Percentiles rank a stretch among this genome's conserved stretches.
Conservation (phyloP, 2,329 filamentous ascomycete species). For the Sarocladium kiliense region DNA sequence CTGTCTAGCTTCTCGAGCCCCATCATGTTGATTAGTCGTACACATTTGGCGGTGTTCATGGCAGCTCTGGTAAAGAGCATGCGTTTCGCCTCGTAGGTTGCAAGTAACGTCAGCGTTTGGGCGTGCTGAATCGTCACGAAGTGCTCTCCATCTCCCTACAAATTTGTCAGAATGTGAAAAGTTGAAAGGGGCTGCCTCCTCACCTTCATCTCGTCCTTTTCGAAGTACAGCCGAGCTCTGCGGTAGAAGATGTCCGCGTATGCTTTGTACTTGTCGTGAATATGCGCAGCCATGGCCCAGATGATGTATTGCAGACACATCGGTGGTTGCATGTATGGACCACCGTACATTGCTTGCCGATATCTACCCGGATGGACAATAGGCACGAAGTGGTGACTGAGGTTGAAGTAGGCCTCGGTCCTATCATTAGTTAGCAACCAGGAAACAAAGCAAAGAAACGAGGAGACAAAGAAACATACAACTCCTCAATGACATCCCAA, state of each 20-base stretch:
- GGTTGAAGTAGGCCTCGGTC: slow-evolving; percentile 70
- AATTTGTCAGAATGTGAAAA: neutral
- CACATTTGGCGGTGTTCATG: slow-evolving; percentile 69
- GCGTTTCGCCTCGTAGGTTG: slow-evolving; percentile 75
- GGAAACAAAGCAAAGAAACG: neutral
- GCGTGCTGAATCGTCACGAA: slow-evolving; percentile 76
- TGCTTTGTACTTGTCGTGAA: slow-evolving; percentile 65
- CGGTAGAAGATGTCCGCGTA: slow-evolving; percentile 78
- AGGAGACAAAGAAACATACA: slow-evolving; percentile 48
- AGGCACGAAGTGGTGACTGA: slow-evolving; percentile 66
- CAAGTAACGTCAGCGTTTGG: slow-evolving; percentile 73
- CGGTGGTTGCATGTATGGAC: slow-evolving; percentile 72
- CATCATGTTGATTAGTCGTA: slow-evolving; percentile 75
- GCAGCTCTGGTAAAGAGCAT: slow-evolving; percentile 84
- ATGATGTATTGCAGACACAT: slow-evolving; percentile 81
- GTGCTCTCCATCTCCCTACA: slow-evolving; percentile 65
- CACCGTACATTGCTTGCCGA: slow-evolving; percentile 64
- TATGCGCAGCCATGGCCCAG: slow-evolving; percentile 73
- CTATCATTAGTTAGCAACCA: slow-evolving; percentile 31
- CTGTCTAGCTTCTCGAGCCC: slow-evolving; percentile 75
- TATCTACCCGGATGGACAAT: slow-evolving; percentile 76
- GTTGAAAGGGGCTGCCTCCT: neutral
- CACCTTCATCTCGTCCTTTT: slow-evolving; percentile 78
- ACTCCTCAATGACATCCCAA: slow-evolving; percentile 73
- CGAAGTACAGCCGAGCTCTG: slow-evolving; percentile 74